Conservation (phyloP, 345 rosid genomes). For the Barbarea vulgaris region DNA sequence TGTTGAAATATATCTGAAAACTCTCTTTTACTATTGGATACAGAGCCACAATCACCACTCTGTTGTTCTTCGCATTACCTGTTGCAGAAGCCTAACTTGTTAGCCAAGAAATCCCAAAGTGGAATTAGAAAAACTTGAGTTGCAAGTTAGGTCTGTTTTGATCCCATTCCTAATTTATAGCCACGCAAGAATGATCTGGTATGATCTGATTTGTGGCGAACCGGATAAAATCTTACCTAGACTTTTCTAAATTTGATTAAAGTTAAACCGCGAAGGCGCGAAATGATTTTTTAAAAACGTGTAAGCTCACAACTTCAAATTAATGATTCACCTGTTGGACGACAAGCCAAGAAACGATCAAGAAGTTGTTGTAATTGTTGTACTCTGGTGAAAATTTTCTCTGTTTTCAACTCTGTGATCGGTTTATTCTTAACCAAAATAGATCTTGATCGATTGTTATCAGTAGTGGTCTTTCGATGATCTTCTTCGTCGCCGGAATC, state of each 20-base stretch:
- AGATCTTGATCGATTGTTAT: constrained; percentile 9
- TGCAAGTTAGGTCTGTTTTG: background rate
- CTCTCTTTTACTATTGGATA: constrained; percentile 74
- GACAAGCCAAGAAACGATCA: constrained; percentile 81
- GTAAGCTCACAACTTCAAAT: background rate
- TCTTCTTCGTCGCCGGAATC: constrained; percentile 51
- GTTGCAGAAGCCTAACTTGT: constrained; percentile 21
- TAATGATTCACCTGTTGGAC: constrained; percentile 71
- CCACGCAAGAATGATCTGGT: no score
- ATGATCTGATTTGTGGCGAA: no score
- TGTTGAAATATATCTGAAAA: constrained; percentile 66
- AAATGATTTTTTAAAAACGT: background rate
- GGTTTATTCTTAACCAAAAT: constrained; percentile 45
- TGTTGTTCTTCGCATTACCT: constrained; percentile 66
- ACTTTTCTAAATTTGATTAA: no score
- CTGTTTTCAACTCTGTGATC: constrained; percentile 56
- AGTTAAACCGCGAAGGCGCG: background rate
- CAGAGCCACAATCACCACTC: constrained; percentile 76
- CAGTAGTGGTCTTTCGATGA: background rate
- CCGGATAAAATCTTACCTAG: background rate
- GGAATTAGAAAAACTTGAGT: background rate
- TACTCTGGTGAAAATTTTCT: constrained; percentile 50
- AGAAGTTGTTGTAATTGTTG: constrained; percentile 78
- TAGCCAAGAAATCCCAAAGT: background rate
- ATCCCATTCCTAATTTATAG: background rate